Evolutionary conservation across 2,329 filamentous ascomycete species (phyloP), one percentile per base, ranked within the genome.

Genomic region (Microcera coccophila): DNA sequence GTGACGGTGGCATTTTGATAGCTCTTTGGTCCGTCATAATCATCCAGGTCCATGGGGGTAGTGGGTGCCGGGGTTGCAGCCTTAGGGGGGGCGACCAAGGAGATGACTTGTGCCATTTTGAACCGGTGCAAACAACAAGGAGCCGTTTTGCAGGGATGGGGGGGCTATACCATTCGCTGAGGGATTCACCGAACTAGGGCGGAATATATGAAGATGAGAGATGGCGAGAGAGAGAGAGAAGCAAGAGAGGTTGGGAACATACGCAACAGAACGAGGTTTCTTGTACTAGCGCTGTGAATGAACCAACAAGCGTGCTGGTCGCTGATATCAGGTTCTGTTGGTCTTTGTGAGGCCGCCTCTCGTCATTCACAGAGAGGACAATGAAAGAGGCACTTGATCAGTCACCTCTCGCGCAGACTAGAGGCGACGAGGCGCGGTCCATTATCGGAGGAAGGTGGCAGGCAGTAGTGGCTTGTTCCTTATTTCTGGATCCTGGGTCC

Each of bases 31-130:
- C 33, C 10, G 36, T 53, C 53, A 36, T 54, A 47, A 39, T 56
- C 52, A 39, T 56, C 52, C 40, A 49, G 42, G 24, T 46, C 47
- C 49, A 52, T 55, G 29, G 56, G 52, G 35, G 46, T 46, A 10
- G 55, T 52, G 44, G 44, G 48, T 39, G 48, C 54, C 38, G 55
- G 55, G 46, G 55, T 55, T 42, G 55, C 53, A 29, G 52, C 49
- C 54, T 56, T 50, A 35, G 53, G 46, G 18, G 51, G 48, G 42
- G 52, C 47, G 47, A 50, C 54, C 52, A 59, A 43, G 48, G 55
- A 59, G 47, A 56, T 53, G 49, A 59, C 54, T 41, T 57, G 55
- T 59, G 56, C 48, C 56, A 59, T 59, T 50, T 57, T 57, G 47
- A 32, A 50, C 36, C 36, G 29, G 28, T 50, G 38, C 48, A 55